Evolutionary conservation across 2,329 filamentous ascomycete species (phyloP).

Genomic region (Iodosphaeria phyllophila): DNA sequence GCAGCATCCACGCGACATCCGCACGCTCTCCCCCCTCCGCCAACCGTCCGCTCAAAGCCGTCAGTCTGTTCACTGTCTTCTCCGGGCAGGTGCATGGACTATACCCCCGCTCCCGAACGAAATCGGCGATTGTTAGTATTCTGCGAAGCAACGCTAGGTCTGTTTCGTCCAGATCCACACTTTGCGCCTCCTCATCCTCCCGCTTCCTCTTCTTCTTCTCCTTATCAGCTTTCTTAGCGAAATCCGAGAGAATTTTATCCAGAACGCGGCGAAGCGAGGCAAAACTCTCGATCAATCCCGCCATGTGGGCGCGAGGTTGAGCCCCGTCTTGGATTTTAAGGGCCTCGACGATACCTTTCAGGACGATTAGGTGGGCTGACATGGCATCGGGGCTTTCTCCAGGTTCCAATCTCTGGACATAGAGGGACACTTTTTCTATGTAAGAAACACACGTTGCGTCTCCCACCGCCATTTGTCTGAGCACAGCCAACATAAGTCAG

Average conservation of each 20-base stretch:
- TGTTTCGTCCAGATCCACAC: too few relatives aligned
- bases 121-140: too few relatives aligned
- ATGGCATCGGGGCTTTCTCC: slow-evolving; percentile 2
- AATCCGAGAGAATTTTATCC: slow-evolving; percentile 6
- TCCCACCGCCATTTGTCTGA: slow-evolving; percentile 8
- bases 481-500: too few relatives aligned
- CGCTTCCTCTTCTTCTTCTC: slow-evolving; percentile 1
- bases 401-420: slow-evolving; percentile 7
- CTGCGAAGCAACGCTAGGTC: too few relatives aligned
- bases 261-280: too few relatives aligned
- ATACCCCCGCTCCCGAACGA: too few relatives aligned
- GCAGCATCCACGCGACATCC: slow-evolving; percentile 11
- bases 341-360: slow-evolving; percentile 9
- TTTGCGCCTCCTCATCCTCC: too few relatives aligned
- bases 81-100: too few relatives aligned
- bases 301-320: too few relatives aligned
- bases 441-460: slow-evolving; percentile 9
- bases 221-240: slow-evolving; percentile 6
- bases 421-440: slow-evolving; percentile 8
- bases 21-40: too few relatives aligned
- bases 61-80: slow-evolving; percentile 7
- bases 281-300: too few relatives aligned
- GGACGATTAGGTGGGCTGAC: slow-evolving; percentile 8
- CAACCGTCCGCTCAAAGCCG: slow-evolving; percentile 6
- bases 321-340: too few relatives aligned